Evolutionary conservation across 305 asterid species (phyloP).

Genomic region (Plantago lanceolata): DNA sequence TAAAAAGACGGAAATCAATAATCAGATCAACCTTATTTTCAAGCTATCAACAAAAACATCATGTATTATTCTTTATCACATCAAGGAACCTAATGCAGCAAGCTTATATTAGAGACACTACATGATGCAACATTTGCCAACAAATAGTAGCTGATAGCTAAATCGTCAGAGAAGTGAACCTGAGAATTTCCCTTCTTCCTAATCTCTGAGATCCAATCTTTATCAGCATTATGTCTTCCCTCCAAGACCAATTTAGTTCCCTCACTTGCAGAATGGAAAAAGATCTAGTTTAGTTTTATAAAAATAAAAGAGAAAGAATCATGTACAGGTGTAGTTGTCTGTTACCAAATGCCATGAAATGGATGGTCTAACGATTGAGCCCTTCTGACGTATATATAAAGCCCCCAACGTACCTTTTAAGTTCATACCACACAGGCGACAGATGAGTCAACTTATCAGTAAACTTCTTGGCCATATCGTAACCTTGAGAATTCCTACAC

Average conservation of each 20-base stretch:
- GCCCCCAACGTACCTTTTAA: constrained; percentile 55
- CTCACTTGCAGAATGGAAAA: constrained; percentile 54
- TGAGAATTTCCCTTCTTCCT: constrained; percentile 55
- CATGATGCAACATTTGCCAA: background rate
- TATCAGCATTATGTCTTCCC: constrained; percentile 92
- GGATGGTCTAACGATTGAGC: too few species aligned
- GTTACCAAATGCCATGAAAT: background rate
- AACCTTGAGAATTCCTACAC: constrained; percentile 90
- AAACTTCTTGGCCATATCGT: constrained; percentile 80
- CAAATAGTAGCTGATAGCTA: background rate
- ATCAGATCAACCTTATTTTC: constrained; percentile 18
- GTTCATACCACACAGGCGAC: constrained; percentile 95
- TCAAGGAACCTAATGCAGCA: background rate
- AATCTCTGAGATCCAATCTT: constrained; percentile 72
- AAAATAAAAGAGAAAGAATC: constrained; percentile 8
- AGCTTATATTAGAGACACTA: constrained; percentile 5
- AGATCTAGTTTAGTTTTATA: constrained; percentile 19
- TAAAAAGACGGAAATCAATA: constrained; percentile 21
- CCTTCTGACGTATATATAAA: background rate
- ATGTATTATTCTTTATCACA: background rate
- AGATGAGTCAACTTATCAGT: constrained; percentile 75
- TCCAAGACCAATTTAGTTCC: constrained; percentile 64
- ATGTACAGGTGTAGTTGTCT: background rate
- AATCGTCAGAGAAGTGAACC: constrained; percentile 36
- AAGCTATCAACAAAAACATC: background rate